phyloP scores from a whole-genome alignment of 192 early-diverging fungal genomes.

The Backusella macrospora region DNA sequence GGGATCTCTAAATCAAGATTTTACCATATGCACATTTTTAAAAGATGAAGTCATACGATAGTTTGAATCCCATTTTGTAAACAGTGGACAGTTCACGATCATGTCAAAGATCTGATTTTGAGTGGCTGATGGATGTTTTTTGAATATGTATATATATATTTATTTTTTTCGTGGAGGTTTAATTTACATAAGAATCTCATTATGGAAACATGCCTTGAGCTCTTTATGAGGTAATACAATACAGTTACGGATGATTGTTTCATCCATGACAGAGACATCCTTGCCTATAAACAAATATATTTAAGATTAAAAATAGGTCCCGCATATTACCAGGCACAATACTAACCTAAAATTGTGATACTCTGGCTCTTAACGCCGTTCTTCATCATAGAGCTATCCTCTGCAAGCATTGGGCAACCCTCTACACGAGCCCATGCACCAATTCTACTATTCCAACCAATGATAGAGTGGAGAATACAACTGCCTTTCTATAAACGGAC shows the following conservation, averaged over 20 bases:
- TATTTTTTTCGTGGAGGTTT: not conserved
- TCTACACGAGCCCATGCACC: slow-evolving; percentile 94
- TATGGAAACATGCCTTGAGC: slow-evolving; percentile 84
- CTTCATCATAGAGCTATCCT: slow-evolving; percentile 75
- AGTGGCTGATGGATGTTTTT: not conserved
- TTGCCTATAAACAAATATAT: slow-evolving; percentile 53
- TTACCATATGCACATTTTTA: not conserved
- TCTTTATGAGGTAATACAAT: slow-evolving; percentile 99
- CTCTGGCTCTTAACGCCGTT: slow-evolving; percentile 91
- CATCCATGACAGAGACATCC: slow-evolving; percentile 91
- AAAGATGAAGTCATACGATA: too few relatives aligned
- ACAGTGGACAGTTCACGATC: too few relatives aligned
- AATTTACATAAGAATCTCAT: slow-evolving; percentile 93
- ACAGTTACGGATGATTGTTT: slow-evolving; percentile 94
- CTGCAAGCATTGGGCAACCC: slow-evolving; percentile 71
- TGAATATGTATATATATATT: not conserved
- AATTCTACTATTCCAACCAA: slow-evolving; percentile 94
- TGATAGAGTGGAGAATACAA: slow-evolving; percentile 84
- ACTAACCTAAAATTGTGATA: slow-evolving; percentile 83
- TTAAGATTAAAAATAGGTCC: not conserved
- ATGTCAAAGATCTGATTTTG: too few relatives aligned
- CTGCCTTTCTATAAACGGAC: slow-evolving; percentile 66
- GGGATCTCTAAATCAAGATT: not conserved
- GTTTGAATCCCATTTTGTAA: too few relatives aligned
- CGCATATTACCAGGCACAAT: not conserved